Percentiles rank a stretch among this genome's conserved stretches.
These are phyloP conservation scores for Canariomyces notabilis DNA, from an alignment of 2,329 filamentous ascomycete species.

Conservation along the genomic window DNA sequence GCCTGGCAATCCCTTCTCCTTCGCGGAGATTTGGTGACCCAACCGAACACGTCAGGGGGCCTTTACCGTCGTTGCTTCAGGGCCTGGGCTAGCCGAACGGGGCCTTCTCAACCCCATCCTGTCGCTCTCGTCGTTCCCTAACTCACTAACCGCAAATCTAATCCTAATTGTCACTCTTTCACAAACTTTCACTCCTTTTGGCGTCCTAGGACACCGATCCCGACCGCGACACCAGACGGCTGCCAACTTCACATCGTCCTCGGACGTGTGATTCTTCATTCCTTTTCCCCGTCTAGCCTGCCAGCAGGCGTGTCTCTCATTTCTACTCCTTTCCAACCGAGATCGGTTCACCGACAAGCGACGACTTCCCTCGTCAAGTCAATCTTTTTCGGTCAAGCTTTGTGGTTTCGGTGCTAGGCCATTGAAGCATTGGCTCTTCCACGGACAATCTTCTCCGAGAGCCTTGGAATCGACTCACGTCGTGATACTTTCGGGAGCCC, in stretches of 20 bases:
- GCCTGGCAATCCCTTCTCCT: slow-evolving; percentile 16
- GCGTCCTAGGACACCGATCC: slow-evolving; percentile 11
- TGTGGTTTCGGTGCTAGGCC: slow-evolving; percentile 8
- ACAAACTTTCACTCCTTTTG: slow-evolving; percentile 20
- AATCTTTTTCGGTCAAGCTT: slow-evolving; percentile 34
- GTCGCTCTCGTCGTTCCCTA: neutral
- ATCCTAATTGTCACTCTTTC: slow-evolving; percentile 15
- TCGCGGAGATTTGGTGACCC: slow-evolving; percentile 26
- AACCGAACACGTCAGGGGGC: slow-evolving; percentile 11
- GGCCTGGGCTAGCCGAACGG: slow-evolving; percentile 10
- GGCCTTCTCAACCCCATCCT: slow-evolving; percentile 5
- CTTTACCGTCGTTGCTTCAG: slow-evolving; percentile 12
- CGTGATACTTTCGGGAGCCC: too few relatives aligned
- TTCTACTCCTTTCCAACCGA: slow-evolving; percentile 27
- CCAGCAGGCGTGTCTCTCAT: slow-evolving; percentile 55
- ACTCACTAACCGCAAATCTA: slow-evolving; percentile 20
- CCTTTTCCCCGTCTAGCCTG: slow-evolving; percentile 36
- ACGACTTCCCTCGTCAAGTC: slow-evolving; percentile 26
- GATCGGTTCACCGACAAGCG: slow-evolving; percentile 7
- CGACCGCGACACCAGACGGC: slow-evolving; percentile 21
- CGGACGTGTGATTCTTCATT: slow-evolving; percentile 23
- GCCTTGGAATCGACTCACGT: too few relatives aligned
- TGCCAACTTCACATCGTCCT: slow-evolving; percentile 23
- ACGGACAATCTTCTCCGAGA: too few relatives aligned
- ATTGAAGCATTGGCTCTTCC: slow-evolving; percentile 12